Conservation (phyloP, 2,329 filamentous ascomycete genomes). For the Claviceps monticola region DNA sequence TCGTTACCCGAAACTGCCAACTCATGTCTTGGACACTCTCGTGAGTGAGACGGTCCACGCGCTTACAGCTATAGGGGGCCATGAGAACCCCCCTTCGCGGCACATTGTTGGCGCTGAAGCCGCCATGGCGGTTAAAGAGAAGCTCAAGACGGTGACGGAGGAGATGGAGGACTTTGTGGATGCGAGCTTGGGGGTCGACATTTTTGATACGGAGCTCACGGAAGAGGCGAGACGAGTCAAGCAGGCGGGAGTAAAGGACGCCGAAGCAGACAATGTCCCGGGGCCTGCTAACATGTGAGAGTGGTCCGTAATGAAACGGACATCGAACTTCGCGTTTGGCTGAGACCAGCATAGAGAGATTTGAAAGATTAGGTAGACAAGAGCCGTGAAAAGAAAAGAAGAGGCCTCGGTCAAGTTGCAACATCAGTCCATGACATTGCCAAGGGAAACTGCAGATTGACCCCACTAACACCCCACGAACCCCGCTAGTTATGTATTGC, state of each 20-base stretch:
- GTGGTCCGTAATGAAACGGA: neutral
- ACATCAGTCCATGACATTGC: no score
- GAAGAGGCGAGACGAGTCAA: conserved; percentile 34
- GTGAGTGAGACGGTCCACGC: conserved; percentile 86
- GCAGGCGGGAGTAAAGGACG: conserved; percentile 12
- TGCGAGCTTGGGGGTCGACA: conserved; percentile 73
- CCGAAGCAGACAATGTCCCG: conserved; percentile 2
- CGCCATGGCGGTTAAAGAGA: conserved; percentile 79
- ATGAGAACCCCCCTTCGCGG: conserved; percentile 86
- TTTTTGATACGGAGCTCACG: conserved; percentile 44
- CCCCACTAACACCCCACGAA: no score
- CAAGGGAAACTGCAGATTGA: no score
- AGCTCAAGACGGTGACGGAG: conserved; percentile 89
- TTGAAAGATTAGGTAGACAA: no score
- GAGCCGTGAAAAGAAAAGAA: no score
- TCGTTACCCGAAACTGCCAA: conserved; percentile 61
- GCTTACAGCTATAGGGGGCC: conserved; percentile 79
- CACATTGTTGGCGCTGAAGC: conserved; percentile 92
- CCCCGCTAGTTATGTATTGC: no score
- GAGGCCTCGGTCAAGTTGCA: no score
- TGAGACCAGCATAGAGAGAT: no score
- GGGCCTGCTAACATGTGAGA: neutral
- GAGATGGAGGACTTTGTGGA: conserved; percentile 95
- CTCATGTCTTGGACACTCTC: conserved; percentile 54
- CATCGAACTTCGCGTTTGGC: neutral